Evolutionary conservation across 129 eudicot genomes (phyloP), one percentile per base, ranked within the genome.

Genomic region (Pittosporum tobira): DNA sequence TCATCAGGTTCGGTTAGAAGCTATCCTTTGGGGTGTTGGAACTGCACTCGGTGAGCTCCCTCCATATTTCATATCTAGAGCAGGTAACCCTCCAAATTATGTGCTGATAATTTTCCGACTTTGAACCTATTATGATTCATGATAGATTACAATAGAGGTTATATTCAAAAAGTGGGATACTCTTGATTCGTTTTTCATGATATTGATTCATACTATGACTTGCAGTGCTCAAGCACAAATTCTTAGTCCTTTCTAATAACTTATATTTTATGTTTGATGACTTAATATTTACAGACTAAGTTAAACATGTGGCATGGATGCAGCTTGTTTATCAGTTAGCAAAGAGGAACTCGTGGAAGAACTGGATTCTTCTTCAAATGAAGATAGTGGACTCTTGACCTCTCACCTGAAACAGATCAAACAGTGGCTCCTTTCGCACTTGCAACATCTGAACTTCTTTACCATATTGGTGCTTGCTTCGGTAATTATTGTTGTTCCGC

Each of bases 391-490:
- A 19, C 34, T 69, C 44, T 4, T 67, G 18, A 75, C 78, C 14
- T 26, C 76, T 47, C 76, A 59, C 31, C 59, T 82, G n/a, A 48
- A 48, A 71, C 67, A 62, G 62, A 11, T 84, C 38, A 88, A 88
- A 67, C 73, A 77, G 3, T 88, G 91, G 95, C 69, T 87, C 59
- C 44, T 83, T 22, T 79, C 88, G 9, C 88, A 83, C 37, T 77
- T 93, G 21, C 93, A 87, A 45, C 80, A 77, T 67, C 51, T 87
- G 62, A 87, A 82, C 68, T 82, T 79, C 74, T 68, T 69, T 55
- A 79, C 88, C 1, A 77, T 87, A 72, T 66, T 87, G 62, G 31
- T 77, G 48, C 93, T 87, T 69, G 93, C 93, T 59, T 87, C 93
- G 76, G 96, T 88, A 29, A 74, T 86, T 77, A 59, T 34, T 43